Percentiles rank a stretch among this genome's conserved stretches.
These are phyloP conservation scores for Amaranthus tricolor DNA, from an alignment of 179 eudicot genomes.

Conservation along the genomic window DNA sequence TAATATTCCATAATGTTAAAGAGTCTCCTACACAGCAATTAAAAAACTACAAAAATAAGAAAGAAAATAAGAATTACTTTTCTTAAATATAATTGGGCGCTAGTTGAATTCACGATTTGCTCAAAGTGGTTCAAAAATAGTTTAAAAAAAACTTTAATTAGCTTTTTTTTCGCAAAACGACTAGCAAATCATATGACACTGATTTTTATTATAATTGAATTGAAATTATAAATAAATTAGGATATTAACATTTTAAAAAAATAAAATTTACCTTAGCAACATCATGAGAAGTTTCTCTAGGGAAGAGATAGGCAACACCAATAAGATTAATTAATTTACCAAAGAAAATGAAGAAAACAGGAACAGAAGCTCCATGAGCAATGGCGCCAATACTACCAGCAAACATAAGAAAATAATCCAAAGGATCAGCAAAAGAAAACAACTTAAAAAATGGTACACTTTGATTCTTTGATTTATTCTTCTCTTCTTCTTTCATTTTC, in stretches of 20 bases:
- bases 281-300: conserved; percentile 69
- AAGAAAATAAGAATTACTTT: no score
- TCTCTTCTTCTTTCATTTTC: conserved; percentile 4
- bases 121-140: no score
- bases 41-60: no score
- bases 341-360: conserved; percentile 94
- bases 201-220: not conserved
- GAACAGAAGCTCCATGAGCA: conserved; percentile 86
- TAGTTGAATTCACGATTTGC: no score
- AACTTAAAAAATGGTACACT: conserved; percentile 48
- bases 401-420: conserved; percentile 67
- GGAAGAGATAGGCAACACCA: conserved; percentile 86
- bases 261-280: conserved; percentile 62
- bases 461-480: not conserved
- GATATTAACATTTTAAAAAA: not conserved
- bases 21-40: no score
- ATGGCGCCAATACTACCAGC: conserved; percentile 73
- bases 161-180: no score
- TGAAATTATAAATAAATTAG: not conserved
- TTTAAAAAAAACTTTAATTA: no score
- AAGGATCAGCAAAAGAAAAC: conserved; percentile 67
- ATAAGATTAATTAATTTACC: conserved; percentile 79
- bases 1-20: no score
- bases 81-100: no score
- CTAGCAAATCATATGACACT: not conserved